Conservation (phyloP, 2,329 filamentous ascomycete species). For the Trichoderma oligosporum region DNA sequence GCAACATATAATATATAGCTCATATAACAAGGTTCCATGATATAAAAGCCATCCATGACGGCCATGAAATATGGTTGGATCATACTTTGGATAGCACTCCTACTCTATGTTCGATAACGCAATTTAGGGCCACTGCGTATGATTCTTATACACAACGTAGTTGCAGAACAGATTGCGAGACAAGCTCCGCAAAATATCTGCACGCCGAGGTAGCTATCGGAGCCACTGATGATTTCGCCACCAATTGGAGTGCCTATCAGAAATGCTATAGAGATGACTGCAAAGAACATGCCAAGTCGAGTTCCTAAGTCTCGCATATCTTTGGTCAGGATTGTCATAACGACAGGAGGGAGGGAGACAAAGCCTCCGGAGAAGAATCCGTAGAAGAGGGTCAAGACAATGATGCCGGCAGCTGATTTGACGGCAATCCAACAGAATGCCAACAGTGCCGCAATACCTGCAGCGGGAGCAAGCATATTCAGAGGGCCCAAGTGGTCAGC, state of each 20-base stretch:
- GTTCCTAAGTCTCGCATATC: background rate
- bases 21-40: no score
- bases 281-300: background rate
- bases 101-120: no score
- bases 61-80: no score
- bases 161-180: background rate
- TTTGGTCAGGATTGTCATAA: background rate
- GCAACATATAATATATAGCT: no score
- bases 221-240: background rate
- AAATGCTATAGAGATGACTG: background rate
- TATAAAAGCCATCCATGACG: no score
- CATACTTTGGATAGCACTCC: no score
- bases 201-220: background rate
- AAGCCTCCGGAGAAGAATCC: background rate
- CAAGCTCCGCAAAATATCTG: background rate
- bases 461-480: constrained; percentile 32
- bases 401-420: background rate
- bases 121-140: no score
- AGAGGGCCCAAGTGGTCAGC: constrained; percentile 36
- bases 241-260: background rate
- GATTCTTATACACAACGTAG: no score
- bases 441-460: background rate
- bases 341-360: background rate
- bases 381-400: background rate
- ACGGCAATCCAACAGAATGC: background rate